Conservation (phyloP, 192 early-diverging fungal genomes). For the Gamsiella multidivaricata region DNA sequence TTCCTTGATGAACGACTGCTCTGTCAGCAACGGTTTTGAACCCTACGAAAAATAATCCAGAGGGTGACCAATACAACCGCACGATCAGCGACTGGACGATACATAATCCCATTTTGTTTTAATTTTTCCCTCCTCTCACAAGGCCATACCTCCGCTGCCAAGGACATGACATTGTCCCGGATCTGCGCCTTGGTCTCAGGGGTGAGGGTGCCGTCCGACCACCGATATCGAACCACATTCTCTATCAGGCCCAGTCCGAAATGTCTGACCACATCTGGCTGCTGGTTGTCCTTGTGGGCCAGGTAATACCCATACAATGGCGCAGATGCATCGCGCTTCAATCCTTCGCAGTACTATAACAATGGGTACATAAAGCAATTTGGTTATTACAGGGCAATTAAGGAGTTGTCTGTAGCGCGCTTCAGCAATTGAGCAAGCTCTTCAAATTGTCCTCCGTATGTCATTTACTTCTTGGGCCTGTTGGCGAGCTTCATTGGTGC, state of each 20-base stretch:
- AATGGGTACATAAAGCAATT: too few relatives aligned
- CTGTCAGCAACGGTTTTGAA: slow-evolving; percentile 51
- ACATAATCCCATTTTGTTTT: neutral
- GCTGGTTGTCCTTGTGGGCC: slow-evolving; percentile 60
- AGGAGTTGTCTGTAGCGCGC: too few relatives aligned
- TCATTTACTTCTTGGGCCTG: slow-evolving; percentile 62
- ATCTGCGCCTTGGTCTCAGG: slow-evolving; percentile 49
- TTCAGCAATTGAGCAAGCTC: too few relatives aligned
- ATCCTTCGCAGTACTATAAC: slow-evolving; percentile 62
- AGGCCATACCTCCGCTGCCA: slow-evolving; percentile 41
- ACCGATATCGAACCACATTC: slow-evolving; percentile 62
- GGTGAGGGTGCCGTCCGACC: slow-evolving; percentile 59
- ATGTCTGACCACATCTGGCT: slow-evolving; percentile 63
- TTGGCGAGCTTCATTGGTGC: slow-evolving; percentile 54
- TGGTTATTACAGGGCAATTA: too few relatives aligned
- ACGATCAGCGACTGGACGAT: neutral
- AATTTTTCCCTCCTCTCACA: neutral
- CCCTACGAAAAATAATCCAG: too few relatives aligned
- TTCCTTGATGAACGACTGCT: slow-evolving; percentile 67
- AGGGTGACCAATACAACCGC: slow-evolving; percentile 48
- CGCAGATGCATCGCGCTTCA: slow-evolving; percentile 58
- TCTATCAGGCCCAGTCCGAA: slow-evolving; percentile 73
- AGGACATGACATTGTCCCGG: slow-evolving; percentile 50
- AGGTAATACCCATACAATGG: slow-evolving; percentile 67
- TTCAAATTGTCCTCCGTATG: too few relatives aligned